Conservation (phyloP, 1,284 basidiomycete genomes). For the Cutaneotrichosporon curvatum region DNA sequence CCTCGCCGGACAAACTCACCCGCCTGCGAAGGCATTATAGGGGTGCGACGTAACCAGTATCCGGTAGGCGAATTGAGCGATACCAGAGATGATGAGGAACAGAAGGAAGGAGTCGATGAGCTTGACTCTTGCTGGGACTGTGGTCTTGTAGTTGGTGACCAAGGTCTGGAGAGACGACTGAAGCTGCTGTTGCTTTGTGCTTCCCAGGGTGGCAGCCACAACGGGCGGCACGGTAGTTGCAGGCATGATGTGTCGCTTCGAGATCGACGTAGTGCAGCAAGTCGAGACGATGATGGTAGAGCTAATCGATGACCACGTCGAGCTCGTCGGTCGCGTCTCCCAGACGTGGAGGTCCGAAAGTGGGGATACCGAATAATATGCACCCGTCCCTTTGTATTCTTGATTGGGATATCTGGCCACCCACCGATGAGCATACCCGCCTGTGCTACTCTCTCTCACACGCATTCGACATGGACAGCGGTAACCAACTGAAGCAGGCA, state of each 20-base stretch:
- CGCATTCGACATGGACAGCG: conserved; percentile 1
- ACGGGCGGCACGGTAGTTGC: neutral
- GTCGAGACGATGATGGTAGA: too few relatives aligned
- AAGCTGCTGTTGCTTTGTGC: conserved; percentile 17
- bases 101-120: conserved; percentile 87
- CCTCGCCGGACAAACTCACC: too few relatives aligned
- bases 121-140: conserved; percentile 78
- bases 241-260: neutral
- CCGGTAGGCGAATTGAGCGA: conserved; percentile 87
- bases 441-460: neutral
- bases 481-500: conserved; percentile 9
- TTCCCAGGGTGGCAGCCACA: too few relatives aligned
- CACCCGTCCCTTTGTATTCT: too few relatives aligned
- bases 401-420: conserved; percentile 2
- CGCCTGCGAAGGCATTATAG: conserved; percentile 93
- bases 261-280: too few relatives aligned
- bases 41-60: conserved; percentile 86
- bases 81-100: conserved; percentile 85
- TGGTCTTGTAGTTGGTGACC: conserved; percentile 67
- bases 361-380: neutral
- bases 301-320: too few relatives aligned
- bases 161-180: conserved; percentile 54
- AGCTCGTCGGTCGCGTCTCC: too few relatives aligned
- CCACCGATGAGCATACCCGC: too few relatives aligned
- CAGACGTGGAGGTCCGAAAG: neutral